Percentiles rank a stretch among this genome's conserved stretches.
phyloP scores from a whole-genome alignment of 73 alveolate genomes.

The Paramecium sexaurelia region DNA sequence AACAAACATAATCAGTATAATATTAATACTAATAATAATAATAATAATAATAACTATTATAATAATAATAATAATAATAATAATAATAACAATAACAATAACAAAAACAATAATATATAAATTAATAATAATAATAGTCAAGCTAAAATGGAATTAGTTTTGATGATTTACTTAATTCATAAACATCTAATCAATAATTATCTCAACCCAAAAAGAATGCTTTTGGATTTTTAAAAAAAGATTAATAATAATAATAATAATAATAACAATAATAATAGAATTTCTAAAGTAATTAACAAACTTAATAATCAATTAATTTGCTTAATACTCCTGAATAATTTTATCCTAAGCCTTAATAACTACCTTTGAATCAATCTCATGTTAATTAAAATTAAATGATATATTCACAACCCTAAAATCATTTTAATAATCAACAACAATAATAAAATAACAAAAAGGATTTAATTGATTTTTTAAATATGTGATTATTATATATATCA shows the following conservation, averaged over 20 bases:
- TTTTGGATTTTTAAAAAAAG: constrained; percentile 22
- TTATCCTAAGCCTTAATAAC: no score
- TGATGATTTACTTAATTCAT: background rate
- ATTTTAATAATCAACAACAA: background rate
- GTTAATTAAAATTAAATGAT: background rate
- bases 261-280: background rate
- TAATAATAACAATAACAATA: background rate
- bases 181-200: background rate
- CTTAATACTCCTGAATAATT: background rate
- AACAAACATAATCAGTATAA: background rate
- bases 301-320: background rate
- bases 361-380: background rate
- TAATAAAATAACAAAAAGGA: background rate
- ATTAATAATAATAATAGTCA: background rate
- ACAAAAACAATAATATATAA: background rate
- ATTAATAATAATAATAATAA: background rate
- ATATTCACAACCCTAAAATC: background rate
- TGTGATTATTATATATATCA: constrained; percentile 1
- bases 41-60: no score
- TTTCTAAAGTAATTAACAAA: background rate
- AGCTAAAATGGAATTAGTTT: background rate
- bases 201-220: background rate
- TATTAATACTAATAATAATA: background rate
- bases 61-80: background rate
- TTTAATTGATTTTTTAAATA: background rate